Evolutionary conservation across 768 basidiomycete species (phyloP).

Genomic region (Podaxis carcinomalis): DNA sequence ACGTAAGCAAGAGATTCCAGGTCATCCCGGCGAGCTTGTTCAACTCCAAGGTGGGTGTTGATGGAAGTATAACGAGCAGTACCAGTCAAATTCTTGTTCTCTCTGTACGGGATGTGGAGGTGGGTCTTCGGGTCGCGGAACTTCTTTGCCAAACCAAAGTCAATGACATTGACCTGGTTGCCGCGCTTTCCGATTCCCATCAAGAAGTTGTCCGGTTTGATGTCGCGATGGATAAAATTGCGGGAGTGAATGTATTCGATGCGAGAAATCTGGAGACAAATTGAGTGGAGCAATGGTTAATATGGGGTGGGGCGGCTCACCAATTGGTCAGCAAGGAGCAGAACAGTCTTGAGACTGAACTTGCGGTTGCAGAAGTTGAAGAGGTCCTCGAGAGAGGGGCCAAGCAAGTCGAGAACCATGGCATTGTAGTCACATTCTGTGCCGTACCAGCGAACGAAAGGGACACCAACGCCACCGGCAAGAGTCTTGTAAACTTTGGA

Average conservation of each 20-base stretch:
- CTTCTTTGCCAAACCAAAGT: slow-evolving; percentile 99
- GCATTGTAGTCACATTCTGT: slow-evolving; percentile 99
- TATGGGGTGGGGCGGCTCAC: slow-evolving; percentile 41
- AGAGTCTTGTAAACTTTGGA: slow-evolving; percentile 96
- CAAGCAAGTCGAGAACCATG: slow-evolving; percentile 97
- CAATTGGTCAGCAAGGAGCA: slow-evolving; percentile 94
- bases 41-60: slow-evolving; percentile 97
- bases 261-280: slow-evolving; percentile 75
- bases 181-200: slow-evolving; percentile 99
- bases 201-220: slow-evolving; percentile 99
- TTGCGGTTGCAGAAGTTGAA: slow-evolving; percentile 98
- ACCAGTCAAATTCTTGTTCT: slow-evolving; percentile 99
- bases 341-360: slow-evolving; percentile 94
- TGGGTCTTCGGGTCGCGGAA: slow-evolving; percentile 99
- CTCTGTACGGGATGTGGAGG: slow-evolving; percentile 97
- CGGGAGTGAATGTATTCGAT: slow-evolving; percentile 99
- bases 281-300: slow-evolving; percentile 17
- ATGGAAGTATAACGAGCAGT: slow-evolving; percentile 99
- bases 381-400: slow-evolving; percentile 85
- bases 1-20: slow-evolving; percentile 98
- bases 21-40: slow-evolving; percentile 97
- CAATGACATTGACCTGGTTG: slow-evolving; percentile 98
- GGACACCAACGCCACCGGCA: slow-evolving; percentile 97
- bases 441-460: slow-evolving; percentile 94
- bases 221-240: slow-evolving; percentile 96